Base-by-base conservation (phyloP, 768 basidiomycete genomes). In the Collybiopsis luxurians region DNA sequence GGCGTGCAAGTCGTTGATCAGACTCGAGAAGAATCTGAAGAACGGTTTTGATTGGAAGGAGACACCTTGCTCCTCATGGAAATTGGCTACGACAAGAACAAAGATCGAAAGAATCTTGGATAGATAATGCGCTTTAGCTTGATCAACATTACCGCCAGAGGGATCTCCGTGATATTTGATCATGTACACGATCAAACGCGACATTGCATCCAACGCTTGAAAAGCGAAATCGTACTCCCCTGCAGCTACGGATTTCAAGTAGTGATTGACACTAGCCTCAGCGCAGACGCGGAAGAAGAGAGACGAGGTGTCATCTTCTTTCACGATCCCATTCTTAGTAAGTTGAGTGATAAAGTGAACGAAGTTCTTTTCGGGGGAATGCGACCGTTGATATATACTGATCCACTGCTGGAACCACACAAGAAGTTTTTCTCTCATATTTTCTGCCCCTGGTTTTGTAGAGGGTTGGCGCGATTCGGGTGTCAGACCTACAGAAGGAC, bases 131-230 rank as follows among this genome's bases (percentile, higher is more conserved):
- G 95, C 92, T 70, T 97, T 97, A 17, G 95, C 93, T 64, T 93
- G 89, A 63, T 96, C 95, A 64, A 92, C 93, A 72, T 95, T 92
- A 57, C 92, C 80, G 10, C 92, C 94, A 12, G 89, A 86, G 26
- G 95, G 92, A 73, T 99, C 97, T 11, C 95, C 97, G 63, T 98
- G 96, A 70, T 98, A 98, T 77, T 98, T 98, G 83, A 98, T 95
- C 74, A 99, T 95, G 72, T 97, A 94, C 34, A 93, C 90, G 61
- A 99, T 92, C 59, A 99, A 79, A 61, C 94, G 85, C 36, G 96
- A 93, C 79, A 98, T 86, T 1, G 97, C 95, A 71, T 99, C 97
- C 64, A 98, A 78, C 15, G 94, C 90, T 68, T 92, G 94, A 78
- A 95, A 98, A 23, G 91, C 85, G 56, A 84, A 83, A 34, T 83